Evolutionary conservation across 208 protist species (phyloP).

Genomic region (Crithidia sp.): DNA sequence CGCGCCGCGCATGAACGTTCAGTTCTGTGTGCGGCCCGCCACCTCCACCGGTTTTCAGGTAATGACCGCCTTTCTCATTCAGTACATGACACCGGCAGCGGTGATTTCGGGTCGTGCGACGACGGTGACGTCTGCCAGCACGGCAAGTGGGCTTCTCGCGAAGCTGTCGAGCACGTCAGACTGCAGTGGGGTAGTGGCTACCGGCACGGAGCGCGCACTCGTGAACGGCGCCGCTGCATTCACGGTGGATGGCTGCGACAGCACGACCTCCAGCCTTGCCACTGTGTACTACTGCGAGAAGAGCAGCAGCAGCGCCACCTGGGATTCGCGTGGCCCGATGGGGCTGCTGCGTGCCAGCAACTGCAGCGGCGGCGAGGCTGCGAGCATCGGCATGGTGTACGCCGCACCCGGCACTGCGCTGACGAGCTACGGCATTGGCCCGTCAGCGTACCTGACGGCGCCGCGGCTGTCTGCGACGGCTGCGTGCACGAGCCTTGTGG

Average conservation of each 20-base stretch:
- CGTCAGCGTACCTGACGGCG: conserved; percentile 32
- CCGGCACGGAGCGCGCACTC: conserved; percentile 24
- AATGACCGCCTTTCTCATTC: conserved; percentile 31
- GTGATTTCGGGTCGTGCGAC: conserved; percentile 50
- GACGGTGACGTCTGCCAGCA: conserved; percentile 37
- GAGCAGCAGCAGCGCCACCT: conserved; percentile 28
- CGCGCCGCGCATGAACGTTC: conserved; percentile 14
- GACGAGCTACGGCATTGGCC: conserved; percentile 46
- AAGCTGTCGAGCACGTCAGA: conserved; percentile 39
- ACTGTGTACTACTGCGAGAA: conserved; percentile 72
- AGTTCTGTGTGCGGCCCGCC: conserved; percentile 38
- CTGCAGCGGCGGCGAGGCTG: conserved; percentile 35
- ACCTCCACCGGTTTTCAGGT: conserved; percentile 33
- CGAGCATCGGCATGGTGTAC: conserved; percentile 42
- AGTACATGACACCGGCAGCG: conserved; percentile 63
- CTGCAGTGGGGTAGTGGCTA: conserved; percentile 44
- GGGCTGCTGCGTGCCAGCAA: conserved; percentile 42
- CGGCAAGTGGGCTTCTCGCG: conserved; percentile 26
- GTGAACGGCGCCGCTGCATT: conserved; percentile 34
- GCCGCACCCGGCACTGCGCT: conserved; percentile 42
- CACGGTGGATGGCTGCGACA: conserved; percentile 41
- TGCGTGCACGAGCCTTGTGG: conserved; percentile 36
- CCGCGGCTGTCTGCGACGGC: conserved; percentile 39
- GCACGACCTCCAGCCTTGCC: conserved; percentile 23
- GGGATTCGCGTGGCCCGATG: conserved; percentile 47